A percentile compares a stretch with the other conserved stretches of the same genome.
phyloP scores from a whole-genome alignment of 805 yeast species.

The Candida sanyiensis region DNA sequence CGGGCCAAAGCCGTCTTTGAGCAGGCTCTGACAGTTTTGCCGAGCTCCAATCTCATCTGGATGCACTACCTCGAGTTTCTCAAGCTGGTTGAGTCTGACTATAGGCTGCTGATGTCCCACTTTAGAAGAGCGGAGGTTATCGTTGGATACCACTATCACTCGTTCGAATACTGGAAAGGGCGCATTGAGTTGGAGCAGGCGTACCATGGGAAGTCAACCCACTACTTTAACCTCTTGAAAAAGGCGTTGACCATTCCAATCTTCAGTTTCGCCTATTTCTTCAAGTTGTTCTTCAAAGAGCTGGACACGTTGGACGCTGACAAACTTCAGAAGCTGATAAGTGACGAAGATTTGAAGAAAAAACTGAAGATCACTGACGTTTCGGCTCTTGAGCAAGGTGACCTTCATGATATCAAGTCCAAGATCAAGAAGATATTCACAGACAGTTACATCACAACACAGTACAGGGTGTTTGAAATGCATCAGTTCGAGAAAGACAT shows the following conservation, averaged over 20 bases:
- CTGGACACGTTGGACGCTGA: conserved; percentile 15
- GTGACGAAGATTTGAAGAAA: conserved; percentile 18
- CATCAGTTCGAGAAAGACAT: conserved; percentile 44
- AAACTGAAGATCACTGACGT: conserved; percentile 19
- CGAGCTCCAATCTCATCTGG: conserved; percentile 49
- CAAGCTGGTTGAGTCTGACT: conserved; percentile 23
- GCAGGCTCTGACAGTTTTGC: conserved; percentile 34
- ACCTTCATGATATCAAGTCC: conserved; percentile 27
- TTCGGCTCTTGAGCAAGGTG: conserved; percentile 8
- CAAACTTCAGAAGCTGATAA: conserved; percentile 13
- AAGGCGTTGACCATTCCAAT: conserved; percentile 49
- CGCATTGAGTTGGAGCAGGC: conserved; percentile 42
- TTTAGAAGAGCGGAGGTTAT: conserved; percentile 43
- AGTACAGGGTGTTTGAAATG: conserved; percentile 44
- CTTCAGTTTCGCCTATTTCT: conserved; percentile 46
- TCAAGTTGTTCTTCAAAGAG: conserved; percentile 33
- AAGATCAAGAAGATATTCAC: conserved; percentile 42
- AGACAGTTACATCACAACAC: conserved; percentile 52
- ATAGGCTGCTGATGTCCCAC: conserved; percentile 28
- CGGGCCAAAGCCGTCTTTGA: conserved; percentile 33
- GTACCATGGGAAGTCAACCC: conserved; percentile 26
- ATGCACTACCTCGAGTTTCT: conserved; percentile 39
- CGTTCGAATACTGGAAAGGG: conserved; percentile 45
- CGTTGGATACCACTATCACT: conserved; percentile 49
- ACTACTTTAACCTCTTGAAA: conserved; percentile 35